These are phyloP conservation scores for Talaromyces rugulosus DNA, from an alignment of 2,329 filamentous ascomycete genomes.

Conservation along the genomic window DNA sequence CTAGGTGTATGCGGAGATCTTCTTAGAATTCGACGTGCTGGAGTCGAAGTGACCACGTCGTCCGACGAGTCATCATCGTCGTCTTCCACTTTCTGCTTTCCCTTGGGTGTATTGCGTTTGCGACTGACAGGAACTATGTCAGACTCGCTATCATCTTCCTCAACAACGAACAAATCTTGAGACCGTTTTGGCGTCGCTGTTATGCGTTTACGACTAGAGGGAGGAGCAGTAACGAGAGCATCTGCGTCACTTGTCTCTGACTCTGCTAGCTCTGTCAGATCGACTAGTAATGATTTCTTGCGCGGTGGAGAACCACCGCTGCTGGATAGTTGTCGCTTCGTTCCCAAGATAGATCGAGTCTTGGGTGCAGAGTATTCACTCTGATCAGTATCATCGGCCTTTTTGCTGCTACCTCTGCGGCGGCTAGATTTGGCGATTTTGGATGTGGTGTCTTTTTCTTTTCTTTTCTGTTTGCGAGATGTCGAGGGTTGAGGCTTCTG, in stretches of 20 bases:
- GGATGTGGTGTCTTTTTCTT: not conserved
- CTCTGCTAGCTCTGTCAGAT: constrained; percentile 17
- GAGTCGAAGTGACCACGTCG: constrained; percentile 3
- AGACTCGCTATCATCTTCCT: constrained; percentile 25
- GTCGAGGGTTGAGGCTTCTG: not conserved
- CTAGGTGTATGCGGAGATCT: not conserved
- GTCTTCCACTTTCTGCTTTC: not conserved
- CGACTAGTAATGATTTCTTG: constrained; percentile 10
- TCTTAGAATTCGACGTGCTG: constrained; percentile 4
- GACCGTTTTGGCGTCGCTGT: constrained; percentile 18
- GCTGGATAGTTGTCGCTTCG: not conserved
- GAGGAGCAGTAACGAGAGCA: constrained; percentile 20
- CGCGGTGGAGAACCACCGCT: constrained; percentile 1
- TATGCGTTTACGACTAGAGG: constrained; percentile 23
- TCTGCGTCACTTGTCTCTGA: constrained; percentile 28
- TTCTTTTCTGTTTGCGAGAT: not conserved
- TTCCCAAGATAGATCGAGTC: not conserved
- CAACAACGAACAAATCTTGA: constrained; percentile 17
- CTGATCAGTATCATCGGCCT: not conserved
- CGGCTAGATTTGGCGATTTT: not conserved
- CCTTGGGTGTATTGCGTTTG: not conserved
- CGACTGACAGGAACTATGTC: constrained; percentile 13
- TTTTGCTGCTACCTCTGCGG: not conserved
- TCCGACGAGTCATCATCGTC: constrained; percentile 4
- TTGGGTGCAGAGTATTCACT: not conserved